These are phyloP conservation scores for Prunus yedoensis DNA, from an alignment of 331 rosid genomes.

Conservation along the genomic window DNA sequence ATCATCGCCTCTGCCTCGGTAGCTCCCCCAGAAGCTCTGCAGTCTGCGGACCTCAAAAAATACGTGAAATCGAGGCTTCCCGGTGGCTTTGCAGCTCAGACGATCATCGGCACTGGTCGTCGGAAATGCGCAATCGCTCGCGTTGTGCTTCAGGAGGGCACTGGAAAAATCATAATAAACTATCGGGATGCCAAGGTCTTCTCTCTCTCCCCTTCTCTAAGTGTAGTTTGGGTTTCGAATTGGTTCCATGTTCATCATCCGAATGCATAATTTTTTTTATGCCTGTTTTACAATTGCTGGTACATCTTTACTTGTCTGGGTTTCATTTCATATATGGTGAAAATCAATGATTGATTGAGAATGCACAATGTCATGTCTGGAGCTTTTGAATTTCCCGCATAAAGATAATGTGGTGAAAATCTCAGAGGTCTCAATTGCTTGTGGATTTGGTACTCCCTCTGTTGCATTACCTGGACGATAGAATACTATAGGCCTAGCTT, in stretches of 20 bases:
- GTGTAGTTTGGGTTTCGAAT: neutral
- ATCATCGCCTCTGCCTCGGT: conserved; percentile 54
- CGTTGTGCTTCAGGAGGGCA: conserved; percentile 89
- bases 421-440: too few species aligned
- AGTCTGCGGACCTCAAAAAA: conserved; percentile 58
- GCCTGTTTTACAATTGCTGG: too few species aligned
- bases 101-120: conserved; percentile 84
- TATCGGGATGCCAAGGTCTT: conserved; percentile 76
- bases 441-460: too few species aligned
- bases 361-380: too few species aligned
- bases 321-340: too few species aligned
- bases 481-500: too few species aligned
- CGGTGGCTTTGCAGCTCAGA: conserved; percentile 94
- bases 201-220: neutral
- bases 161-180: conserved; percentile 81
- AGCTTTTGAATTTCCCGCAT: too few species aligned
- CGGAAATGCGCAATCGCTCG: conserved; percentile 85
- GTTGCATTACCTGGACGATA: too few species aligned
- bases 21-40: conserved; percentile 45
- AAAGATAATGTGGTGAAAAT: too few species aligned
- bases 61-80: conserved; percentile 86
- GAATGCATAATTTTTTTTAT: too few species aligned
- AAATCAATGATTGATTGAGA: too few species aligned
- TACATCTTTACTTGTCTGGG: too few species aligned
- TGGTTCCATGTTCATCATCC: neutral